These are phyloP conservation scores for Hordeum marinum DNA, from an alignment of 176 grass and related monocot genomes.

Conservation along the genomic window DNA sequence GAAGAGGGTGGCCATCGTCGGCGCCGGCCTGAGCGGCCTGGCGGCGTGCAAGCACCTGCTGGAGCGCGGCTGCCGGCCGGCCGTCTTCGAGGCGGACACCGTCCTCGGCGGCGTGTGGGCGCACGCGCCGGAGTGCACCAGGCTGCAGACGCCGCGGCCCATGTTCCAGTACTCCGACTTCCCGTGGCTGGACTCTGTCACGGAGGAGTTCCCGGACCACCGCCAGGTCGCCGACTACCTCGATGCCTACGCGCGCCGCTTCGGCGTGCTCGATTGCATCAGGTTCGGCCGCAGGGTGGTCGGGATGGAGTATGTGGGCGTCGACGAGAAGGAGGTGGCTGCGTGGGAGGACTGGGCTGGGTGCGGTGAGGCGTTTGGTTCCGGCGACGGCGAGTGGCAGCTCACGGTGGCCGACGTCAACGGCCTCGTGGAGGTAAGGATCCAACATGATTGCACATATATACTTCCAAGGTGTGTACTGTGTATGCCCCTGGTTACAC, in stretches of 20 bases:
- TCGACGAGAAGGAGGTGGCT: neutral
- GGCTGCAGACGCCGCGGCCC: conserved; percentile 33
- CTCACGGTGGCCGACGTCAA: neutral
- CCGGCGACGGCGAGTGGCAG: neutral
- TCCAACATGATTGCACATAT: neutral
- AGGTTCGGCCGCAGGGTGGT: conserved; percentile 23
- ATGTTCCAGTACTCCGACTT: conserved; percentile 56
- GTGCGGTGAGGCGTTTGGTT: neutral
- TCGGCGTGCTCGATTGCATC: conserved; percentile 44
- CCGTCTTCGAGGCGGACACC: conserved; percentile 38
- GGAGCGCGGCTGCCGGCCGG: conserved; percentile 38
- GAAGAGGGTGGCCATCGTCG: conserved; percentile 48
- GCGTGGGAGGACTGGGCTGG: neutral
- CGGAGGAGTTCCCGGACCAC: conserved; percentile 26
- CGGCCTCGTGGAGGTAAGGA: neutral
- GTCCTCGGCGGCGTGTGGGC: conserved; percentile 54
- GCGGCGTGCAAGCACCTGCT: conserved; percentile 52
- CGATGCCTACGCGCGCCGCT: conserved; percentile 41
- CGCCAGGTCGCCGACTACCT: conserved; percentile 48
- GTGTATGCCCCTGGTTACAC: neutral
- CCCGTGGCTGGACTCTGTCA: conserved; percentile 43
- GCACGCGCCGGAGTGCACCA: conserved; percentile 20
- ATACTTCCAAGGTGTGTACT: neutral
- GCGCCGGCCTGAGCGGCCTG: conserved; percentile 60
- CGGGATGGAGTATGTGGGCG: neutral